Percentiles rank a stretch among this genome's conserved stretches.
phyloP scores from a whole-genome alignment of 225 moss, liverwort and hornwort genomes.

The Bryum argenteum region DNA sequence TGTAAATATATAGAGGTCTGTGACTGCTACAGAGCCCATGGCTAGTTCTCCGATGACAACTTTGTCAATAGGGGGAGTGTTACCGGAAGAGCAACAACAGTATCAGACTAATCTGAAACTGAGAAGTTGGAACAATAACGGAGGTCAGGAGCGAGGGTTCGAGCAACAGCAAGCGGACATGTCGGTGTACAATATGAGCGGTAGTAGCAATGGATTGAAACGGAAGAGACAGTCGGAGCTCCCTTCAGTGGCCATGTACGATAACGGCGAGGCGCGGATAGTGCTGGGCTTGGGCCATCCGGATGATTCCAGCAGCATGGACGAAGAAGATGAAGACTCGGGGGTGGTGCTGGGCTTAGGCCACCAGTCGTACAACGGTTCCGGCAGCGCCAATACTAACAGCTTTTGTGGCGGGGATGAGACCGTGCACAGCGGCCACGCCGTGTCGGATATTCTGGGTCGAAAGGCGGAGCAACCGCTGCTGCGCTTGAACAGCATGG shows the following conservation, averaged over 20 bases:
- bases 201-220: slow-evolving; percentile 73
- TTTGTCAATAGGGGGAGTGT: slow-evolving; percentile 75
- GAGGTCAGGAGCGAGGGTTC: slow-evolving; percentile 28
- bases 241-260: slow-evolving; percentile 28
- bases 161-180: slow-evolving; percentile 37
- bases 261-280: slow-evolving; percentile 42
- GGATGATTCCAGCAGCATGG: slow-evolving; percentile 54
- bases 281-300: slow-evolving; percentile 49
- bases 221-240: slow-evolving; percentile 59
- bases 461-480: slow-evolving; percentile 38
- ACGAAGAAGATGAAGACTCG: slow-evolving; percentile 39
- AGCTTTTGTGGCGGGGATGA: slow-evolving; percentile 46
- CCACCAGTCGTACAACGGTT: slow-evolving; percentile 53
- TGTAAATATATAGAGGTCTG: slow-evolving; percentile 5
- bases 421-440: slow-evolving; percentile 54
- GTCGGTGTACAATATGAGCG: slow-evolving; percentile 38
- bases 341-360: slow-evolving; percentile 56
- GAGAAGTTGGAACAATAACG: slow-evolving; percentile 68
- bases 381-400: slow-evolving; percentile 28
- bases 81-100: slow-evolving; percentile 38
- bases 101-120: slow-evolving; percentile 69
- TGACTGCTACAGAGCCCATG: slow-evolving; percentile 32
- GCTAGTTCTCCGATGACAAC: slow-evolving; percentile 77
- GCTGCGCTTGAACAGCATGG: slow-evolving; percentile 56
- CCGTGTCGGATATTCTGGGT: slow-evolving; percentile 39